phyloP scores from a whole-genome alignment of 2,329 filamentous ascomycete genomes.

The Pyricularia sp. region DNA sequence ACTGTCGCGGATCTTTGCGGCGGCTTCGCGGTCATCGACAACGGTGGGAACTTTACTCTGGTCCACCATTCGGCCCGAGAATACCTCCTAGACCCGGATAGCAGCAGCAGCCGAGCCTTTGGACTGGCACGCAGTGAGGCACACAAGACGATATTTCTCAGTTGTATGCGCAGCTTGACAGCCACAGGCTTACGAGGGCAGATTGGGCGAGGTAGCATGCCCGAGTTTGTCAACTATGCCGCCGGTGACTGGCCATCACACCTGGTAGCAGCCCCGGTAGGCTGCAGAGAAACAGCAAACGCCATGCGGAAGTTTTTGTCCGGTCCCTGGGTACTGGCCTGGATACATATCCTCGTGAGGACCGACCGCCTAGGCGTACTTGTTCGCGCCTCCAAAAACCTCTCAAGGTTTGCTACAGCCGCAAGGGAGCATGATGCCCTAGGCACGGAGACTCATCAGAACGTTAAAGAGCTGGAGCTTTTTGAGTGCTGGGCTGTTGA shows the following conservation, averaged over 20 bases:
- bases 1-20: neutral
- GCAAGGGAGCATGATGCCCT: constrained; percentile 5
- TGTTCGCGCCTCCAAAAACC: constrained; percentile 13
- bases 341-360: constrained; percentile 19
- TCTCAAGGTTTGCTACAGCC: constrained; percentile 10
- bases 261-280: neutral
- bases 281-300: neutral
- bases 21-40: neutral
- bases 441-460: constrained; percentile 6
- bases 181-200: constrained; percentile 6
- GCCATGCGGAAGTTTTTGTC: constrained; percentile 15
- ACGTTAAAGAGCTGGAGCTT: constrained; percentile 10
- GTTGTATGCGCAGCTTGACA: constrained; percentile 12
- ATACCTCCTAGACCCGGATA: constrained; percentile 13
- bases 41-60: constrained; percentile 7
- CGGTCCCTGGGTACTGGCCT: constrained; percentile 14
- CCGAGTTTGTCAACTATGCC: constrained; percentile 13
- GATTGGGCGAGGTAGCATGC: constrained; percentile 4
- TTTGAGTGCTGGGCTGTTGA: constrained; percentile 21
- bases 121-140: constrained; percentile 7
- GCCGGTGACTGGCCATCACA: constrained; percentile 4
- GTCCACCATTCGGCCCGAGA: constrained; percentile 23
- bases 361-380: constrained; percentile 14
- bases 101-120: constrained; percentile 5
- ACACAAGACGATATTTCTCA: constrained; percentile 12